phyloP scores from a whole-genome alignment of 2,329 filamentous ascomycete genomes.

The Orbilia quercus region DNA sequence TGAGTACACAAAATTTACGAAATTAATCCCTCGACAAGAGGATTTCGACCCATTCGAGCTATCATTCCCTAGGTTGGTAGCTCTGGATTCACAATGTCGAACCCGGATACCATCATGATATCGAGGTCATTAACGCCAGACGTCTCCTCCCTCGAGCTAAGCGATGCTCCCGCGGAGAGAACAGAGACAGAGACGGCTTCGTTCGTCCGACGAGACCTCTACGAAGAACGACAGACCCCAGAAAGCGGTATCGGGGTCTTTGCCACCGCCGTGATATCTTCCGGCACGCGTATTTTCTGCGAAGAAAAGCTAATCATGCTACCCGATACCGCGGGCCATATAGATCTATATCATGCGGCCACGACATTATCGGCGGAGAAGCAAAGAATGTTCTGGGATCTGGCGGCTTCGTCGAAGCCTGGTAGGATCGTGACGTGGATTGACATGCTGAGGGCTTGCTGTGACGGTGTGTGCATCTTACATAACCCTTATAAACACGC shows the following conservation, averaged over 20 bases:
- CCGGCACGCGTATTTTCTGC: constrained; percentile 47
- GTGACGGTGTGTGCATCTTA: constrained; percentile 26
- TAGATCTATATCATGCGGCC: constrained; percentile 28
- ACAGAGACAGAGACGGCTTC: neutral
- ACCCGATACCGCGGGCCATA: constrained; percentile 29
- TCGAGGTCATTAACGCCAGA: constrained; percentile 12
- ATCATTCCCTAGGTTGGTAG: no score
- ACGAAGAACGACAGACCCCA: constrained; percentile 45
- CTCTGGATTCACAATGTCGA: no score
- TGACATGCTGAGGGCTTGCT: constrained; percentile 13
- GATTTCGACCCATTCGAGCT: neutral
- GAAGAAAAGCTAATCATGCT: constrained; percentile 44
- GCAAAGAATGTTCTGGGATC: constrained; percentile 26
- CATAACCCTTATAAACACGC: neutral
- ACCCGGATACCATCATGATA: constrained; percentile 16
- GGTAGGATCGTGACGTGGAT: constrained; percentile 43
- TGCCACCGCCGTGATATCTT: constrained; percentile 21
- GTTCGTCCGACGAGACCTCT: constrained; percentile 38
- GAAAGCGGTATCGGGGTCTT: constrained; percentile 38
- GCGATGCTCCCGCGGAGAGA: neutral
- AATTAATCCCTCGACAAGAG: neutral
- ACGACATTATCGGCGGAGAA: constrained; percentile 6
- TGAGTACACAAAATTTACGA: constrained; percentile 41
- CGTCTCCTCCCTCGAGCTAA: constrained; percentile 17
- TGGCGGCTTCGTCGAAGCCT: constrained; percentile 47